Evolutionary conservation across 257 asterid genomes (phyloP).

Genomic region (Fraxinus americana): DNA sequence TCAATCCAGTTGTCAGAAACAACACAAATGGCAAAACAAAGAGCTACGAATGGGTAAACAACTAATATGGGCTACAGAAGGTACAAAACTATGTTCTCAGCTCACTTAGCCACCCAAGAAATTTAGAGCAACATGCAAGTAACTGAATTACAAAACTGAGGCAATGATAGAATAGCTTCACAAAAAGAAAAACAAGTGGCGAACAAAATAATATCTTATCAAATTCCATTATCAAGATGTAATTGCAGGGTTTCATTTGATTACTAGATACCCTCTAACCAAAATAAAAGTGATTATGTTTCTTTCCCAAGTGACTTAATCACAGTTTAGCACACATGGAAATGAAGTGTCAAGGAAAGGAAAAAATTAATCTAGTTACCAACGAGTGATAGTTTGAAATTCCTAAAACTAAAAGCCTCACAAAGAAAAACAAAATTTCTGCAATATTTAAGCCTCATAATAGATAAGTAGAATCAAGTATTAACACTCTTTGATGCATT

Average conservation of each 20-base stretch:
- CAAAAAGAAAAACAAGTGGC: background rate
- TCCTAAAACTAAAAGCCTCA: background rate
- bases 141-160: background rate
- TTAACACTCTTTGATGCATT: background rate
- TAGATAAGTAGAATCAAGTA: background rate
- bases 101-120: background rate
- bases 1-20: conserved; percentile 22
- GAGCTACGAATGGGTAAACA: background rate
- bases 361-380: background rate
- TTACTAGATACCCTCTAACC: conserved; percentile 4
- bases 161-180: background rate
- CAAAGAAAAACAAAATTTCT: too few species aligned
- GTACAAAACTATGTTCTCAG: background rate
- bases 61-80: background rate
- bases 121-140: background rate
- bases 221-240: background rate
- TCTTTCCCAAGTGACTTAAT: background rate
- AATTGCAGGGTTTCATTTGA: background rate
- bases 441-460: background rate
- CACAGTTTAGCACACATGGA: background rate
- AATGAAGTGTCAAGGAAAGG: background rate
- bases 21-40: conserved; percentile 12
- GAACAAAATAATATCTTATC: background rate
- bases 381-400: background rate
- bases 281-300: background rate